Evolutionary conservation across 176 grass and related monocot species (phyloP).

Genomic region (Saccharum spontaneum): DNA sequence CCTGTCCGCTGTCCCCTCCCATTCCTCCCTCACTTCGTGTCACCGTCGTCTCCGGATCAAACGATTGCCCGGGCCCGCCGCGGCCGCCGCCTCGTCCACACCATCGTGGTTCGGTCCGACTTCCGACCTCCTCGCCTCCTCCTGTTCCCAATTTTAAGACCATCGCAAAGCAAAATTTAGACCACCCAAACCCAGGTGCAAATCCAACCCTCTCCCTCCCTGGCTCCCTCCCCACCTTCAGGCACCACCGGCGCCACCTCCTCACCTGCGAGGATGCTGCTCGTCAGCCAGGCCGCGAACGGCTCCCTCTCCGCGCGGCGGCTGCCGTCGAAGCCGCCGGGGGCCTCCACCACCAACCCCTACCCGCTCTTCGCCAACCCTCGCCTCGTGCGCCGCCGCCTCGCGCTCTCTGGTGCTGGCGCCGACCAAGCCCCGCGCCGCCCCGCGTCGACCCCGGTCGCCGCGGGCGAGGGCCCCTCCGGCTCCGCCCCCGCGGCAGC

Average conservation of each 20-base stretch:
- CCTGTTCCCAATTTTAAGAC: neutral
- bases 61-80: slow-evolving; percentile 22
- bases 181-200: slow-evolving; percentile 38
- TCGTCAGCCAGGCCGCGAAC: slow-evolving; percentile 77
- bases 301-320: slow-evolving; percentile 75
- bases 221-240: neutral
- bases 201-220: neutral
- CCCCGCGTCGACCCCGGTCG: neutral
- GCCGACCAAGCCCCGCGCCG: slow-evolving; percentile 23
- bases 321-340: slow-evolving; percentile 50
- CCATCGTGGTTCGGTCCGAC: neutral
- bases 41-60: neutral
- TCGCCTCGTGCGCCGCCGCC: slow-evolving; percentile 26
- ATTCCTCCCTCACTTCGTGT: no score
- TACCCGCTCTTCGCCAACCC: slow-evolving; percentile 56
- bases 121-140: neutral
- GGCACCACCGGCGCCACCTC: neutral
- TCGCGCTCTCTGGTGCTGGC: slow-evolving; percentile 41
- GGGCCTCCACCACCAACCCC: slow-evolving; percentile 31
- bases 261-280: slow-evolving; percentile 46
- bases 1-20: no score
- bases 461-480: slow-evolving; percentile 46
- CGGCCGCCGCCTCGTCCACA: neutral
- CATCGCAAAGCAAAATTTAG: slow-evolving; percentile 31
- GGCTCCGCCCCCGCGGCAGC: neutral